Evolutionary conservation across 352 stramenopile genomes (phyloP), one percentile per base, ranked within the genome.

Genomic region (Globisporangium megalacanthum): DNA sequence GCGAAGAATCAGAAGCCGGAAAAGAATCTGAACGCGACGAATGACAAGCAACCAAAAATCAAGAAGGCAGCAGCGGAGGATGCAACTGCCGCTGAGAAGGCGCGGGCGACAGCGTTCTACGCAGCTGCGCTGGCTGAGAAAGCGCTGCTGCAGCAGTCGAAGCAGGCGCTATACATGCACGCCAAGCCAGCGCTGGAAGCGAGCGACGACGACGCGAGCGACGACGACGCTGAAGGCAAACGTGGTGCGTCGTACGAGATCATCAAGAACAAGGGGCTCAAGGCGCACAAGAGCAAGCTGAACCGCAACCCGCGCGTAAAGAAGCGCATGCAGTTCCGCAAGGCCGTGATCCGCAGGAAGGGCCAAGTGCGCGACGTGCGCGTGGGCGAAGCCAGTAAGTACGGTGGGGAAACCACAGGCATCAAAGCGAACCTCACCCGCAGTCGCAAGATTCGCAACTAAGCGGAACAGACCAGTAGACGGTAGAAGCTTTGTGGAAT

Each of bases 241-340:
- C 82, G 96, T 65, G 91, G 91, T 45, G 96, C 96, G 45, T 89
- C 85, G 52, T 94, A 95, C 62, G 79, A 96, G 59, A 99, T 99
- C 54, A 92, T 99, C 62, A 98, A 98, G 74, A 99, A 99, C 75
- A 89, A 96, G 65, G 97, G 97, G 9, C 79, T 99, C 54, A 98
- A 98, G 61, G 82, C 97, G 29, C 96, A 99, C 83, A 98, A 98
- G 75, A 96, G 83, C 74, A 99, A 99, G 72, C 78, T 98, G 56
- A 99, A 99, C 76, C 86, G 97, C 46, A 99, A 99, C 71, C 97
- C 97, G 52, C 92, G 97, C 63, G 91, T 99, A 53, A 99, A 99
- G 88, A 99, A 99, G 70, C 83, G 97, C 55, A 71, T 98, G 68
- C 91, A 98, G 70, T 99, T 98, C 79, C 84, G 93, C 58, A 98